phyloP scores from a whole-genome alignment of 257 asterid species.

The Salvia hispanica region DNA sequence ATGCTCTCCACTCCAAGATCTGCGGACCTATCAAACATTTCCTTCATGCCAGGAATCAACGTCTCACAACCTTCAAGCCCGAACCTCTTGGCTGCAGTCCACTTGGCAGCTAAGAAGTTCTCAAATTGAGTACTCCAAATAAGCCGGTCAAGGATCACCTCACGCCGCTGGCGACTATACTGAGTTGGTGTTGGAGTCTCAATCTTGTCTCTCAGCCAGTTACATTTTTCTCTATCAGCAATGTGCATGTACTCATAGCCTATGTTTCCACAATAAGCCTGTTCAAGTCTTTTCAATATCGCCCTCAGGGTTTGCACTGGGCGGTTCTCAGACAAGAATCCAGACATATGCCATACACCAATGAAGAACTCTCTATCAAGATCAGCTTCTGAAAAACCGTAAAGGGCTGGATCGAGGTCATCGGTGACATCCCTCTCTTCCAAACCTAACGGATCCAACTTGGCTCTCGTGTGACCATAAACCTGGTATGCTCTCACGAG shows the following conservation, averaged over 20 bases:
- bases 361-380: slow-evolving; percentile 90
- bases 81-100: slow-evolving; percentile 94
- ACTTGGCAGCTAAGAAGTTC: slow-evolving; percentile 92
- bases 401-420: slow-evolving; percentile 74
- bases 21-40: slow-evolving; percentile 94
- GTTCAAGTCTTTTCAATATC: slow-evolving; percentile 80
- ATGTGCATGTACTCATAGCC: slow-evolving; percentile 96
- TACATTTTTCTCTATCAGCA: slow-evolving; percentile 81
- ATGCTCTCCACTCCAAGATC: slow-evolving; percentile 96
- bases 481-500: slow-evolving; percentile 90
- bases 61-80: slow-evolving; percentile 99
- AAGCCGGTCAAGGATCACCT: slow-evolving; percentile 86
- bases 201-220: slow-evolving; percentile 87
- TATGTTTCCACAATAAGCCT: slow-evolving; percentile 85
- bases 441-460: slow-evolving; percentile 75
- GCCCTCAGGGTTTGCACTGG: slow-evolving; percentile 86
- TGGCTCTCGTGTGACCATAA: slow-evolving; percentile 91
- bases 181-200: slow-evolving; percentile 88
- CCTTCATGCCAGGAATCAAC: slow-evolving; percentile 97
- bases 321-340: slow-evolving; percentile 90
- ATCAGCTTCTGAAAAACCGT: slow-evolving; percentile 87
- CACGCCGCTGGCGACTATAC: slow-evolving; percentile 78
- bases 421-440: slow-evolving; percentile 70
- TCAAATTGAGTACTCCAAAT: slow-evolving; percentile 91
- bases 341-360: slow-evolving; percentile 87